Percentiles rank a stretch among this genome's conserved stretches.
Evolutionary conservation across 805 yeast genomes (phyloP).

Genomic region (Candida tallmaniae): DNA sequence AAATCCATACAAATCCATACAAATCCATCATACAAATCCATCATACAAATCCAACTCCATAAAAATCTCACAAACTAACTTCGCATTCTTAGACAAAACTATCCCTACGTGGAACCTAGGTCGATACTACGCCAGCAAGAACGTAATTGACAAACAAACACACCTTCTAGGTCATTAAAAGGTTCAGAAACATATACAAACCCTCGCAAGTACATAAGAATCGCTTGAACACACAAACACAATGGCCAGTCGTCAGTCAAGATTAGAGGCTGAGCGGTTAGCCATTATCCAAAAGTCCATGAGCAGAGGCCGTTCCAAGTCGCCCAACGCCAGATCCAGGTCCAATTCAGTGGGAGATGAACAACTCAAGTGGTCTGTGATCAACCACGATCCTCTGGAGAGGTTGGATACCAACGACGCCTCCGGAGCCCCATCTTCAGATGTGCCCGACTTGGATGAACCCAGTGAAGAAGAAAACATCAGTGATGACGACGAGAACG

Average conservation of each 20-base stretch:
- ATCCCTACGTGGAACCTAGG: too few species aligned
- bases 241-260: constrained; percentile 34
- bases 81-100: too few species aligned
- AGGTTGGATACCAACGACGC: constrained; percentile 35
- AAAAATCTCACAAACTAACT: too few species aligned
- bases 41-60: too few species aligned
- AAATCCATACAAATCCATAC: too few species aligned
- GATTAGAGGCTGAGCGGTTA: constrained; percentile 39
- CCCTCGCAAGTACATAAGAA: too few species aligned
- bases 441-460: constrained; percentile 32
- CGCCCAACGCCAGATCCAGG: constrained; percentile 29
- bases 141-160: too few species aligned
- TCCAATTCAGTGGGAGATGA: constrained; percentile 36
- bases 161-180: too few species aligned
- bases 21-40: too few species aligned
- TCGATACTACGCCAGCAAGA: too few species aligned
- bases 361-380: constrained; percentile 58
- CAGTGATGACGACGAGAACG: constrained; percentile 54
- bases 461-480: constrained; percentile 58
- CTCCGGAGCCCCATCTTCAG: constrained; percentile 52
- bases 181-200: too few species aligned
- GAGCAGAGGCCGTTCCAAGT: constrained; percentile 34
- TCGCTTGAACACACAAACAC: background rate
- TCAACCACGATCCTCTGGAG: constrained; percentile 72
- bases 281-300: constrained; percentile 35